Evolutionary conservation across 1,139 yeast species (phyloP).

Genomic region (Sugiyamaella sp.): DNA sequence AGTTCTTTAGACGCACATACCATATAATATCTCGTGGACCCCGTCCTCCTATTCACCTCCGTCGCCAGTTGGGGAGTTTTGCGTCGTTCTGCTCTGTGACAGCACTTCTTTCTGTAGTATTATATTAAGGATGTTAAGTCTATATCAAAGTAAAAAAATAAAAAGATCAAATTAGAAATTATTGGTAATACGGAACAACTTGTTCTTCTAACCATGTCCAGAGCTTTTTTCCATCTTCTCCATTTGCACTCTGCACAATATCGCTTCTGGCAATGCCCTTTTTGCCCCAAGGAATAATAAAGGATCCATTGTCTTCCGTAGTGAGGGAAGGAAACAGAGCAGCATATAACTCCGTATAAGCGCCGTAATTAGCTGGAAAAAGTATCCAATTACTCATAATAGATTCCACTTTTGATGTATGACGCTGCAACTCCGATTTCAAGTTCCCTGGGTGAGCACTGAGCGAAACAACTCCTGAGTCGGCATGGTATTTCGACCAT

Average conservation of each 20-base stretch:
- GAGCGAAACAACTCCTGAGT: conserved; percentile 44
- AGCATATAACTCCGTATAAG: conserved; percentile 48
- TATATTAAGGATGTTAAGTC: not conserved
- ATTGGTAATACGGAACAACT: conserved; percentile 6
- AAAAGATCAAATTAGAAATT: not conserved
- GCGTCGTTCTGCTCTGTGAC: no score
- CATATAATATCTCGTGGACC: no score
- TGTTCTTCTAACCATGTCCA: conserved; percentile 41
- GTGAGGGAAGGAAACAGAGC: conserved; percentile 47
- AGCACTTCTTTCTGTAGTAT: no score
- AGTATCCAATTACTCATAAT: conserved; percentile 8
- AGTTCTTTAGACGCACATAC: no score
- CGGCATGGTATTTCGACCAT: conserved; percentile 47
- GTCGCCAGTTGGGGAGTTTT: no score
- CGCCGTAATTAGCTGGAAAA: conserved; percentile 42
- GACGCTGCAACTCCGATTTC: conserved; percentile 48
- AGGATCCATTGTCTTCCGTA: conserved; percentile 42
- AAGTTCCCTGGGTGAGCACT: conserved; percentile 53
- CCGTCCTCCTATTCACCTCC: no score
- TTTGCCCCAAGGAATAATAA: conserved; percentile 37
- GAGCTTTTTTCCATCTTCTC: conserved; percentile 40
- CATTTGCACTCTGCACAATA: conserved; percentile 35
- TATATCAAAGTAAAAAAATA: not conserved
- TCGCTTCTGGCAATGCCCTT: conserved; percentile 32
- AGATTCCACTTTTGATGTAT: conserved; percentile 27